Evolutionary conservation across 2,329 filamentous ascomycete genomes (phyloP), one percentile per base, ranked within the genome.

Genomic region (Alternaria conjuncta): DNA sequence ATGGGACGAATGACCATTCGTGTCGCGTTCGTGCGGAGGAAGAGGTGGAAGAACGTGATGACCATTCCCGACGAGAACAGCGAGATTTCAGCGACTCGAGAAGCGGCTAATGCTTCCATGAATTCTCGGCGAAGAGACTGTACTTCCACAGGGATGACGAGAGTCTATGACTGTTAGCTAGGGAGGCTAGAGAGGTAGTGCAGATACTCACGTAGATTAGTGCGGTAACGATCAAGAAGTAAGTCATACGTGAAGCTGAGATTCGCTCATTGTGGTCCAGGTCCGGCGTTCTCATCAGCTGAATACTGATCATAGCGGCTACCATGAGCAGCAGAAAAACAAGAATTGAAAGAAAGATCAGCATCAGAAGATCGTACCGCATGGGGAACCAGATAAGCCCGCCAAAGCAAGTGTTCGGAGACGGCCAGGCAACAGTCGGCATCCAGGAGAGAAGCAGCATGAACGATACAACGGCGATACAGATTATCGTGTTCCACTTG

Each of bases 161-260:
- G 81, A 50, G 89, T 84, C 46, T 30, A 5, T 1, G 6, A 23
- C 23, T 18, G 65, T 68, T 61, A 73, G 61, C 21, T 44, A 13
- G 11, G 13, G 3, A 32, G 6, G 20, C 5, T 9, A 26, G 8
- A 41, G 32, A 13, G 21, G 30, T 8, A 4, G 18, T 12, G 12
- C 0, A 12, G 46, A 46, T 71, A 91, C 89, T 75, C 63, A 82
- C 74, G 85, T 87, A 58, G 84, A 88, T 53, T 86, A 80, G 77
- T 58, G 88, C 80, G 15, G 84, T 87, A 56, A 90, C 75, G 2
- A 84, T 77, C 66, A 91, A 81, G 73, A 90, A 92, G 75, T 90
- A 92, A 11, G 90, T 87, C 88, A 92, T 91, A 63, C 88, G 84
- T 7, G 89, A 91, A 5, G 90, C 89, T 32, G 87, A 84, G 61